These are phyloP conservation scores for Ceratocystis alfenasii DNA, from an alignment of 2,329 filamentous ascomycete species.

Conservation along the genomic window DNA sequence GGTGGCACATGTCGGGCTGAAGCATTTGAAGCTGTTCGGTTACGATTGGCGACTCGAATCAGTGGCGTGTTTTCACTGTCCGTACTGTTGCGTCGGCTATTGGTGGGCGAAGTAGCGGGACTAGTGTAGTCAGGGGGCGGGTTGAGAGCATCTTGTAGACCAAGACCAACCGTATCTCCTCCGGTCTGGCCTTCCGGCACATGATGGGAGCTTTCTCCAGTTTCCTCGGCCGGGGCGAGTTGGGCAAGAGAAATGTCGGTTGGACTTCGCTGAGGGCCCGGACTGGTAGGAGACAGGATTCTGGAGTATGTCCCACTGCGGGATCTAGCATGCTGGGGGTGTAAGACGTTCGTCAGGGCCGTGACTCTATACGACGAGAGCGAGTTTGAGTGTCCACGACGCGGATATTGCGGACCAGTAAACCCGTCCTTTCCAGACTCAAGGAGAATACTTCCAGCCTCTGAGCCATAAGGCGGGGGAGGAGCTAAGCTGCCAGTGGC, in stretches of 20 bases:
- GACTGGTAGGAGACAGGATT: constrained; percentile 64
- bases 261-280: constrained; percentile 77
- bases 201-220: constrained; percentile 54
- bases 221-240: constrained; percentile 57
- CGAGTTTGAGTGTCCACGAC: constrained; percentile 37
- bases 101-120: constrained; percentile 47
- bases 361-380: constrained; percentile 25
- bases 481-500: constrained; percentile 92
- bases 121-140: constrained; percentile 63
- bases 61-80: constrained; percentile 45
- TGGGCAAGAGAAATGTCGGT: constrained; percentile 93
- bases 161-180: constrained; percentile 31
- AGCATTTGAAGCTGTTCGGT: constrained; percentile 39
- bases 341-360: constrained; percentile 34
- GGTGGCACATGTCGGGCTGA: constrained; percentile 43
- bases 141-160: constrained; percentile 44
- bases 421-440: constrained; percentile 61
- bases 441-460: constrained; percentile 89
- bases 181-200: constrained; percentile 27
- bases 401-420: constrained; percentile 27
- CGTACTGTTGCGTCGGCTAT: constrained; percentile 44
- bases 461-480: constrained; percentile 89
- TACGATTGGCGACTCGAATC: constrained; percentile 40
- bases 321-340: constrained; percentile 58
- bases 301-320: constrained; percentile 63